Evolutionary conservation across 2,329 filamentous ascomycete genomes (phyloP).

Genomic region (Cladophialophora chaetospira): DNA sequence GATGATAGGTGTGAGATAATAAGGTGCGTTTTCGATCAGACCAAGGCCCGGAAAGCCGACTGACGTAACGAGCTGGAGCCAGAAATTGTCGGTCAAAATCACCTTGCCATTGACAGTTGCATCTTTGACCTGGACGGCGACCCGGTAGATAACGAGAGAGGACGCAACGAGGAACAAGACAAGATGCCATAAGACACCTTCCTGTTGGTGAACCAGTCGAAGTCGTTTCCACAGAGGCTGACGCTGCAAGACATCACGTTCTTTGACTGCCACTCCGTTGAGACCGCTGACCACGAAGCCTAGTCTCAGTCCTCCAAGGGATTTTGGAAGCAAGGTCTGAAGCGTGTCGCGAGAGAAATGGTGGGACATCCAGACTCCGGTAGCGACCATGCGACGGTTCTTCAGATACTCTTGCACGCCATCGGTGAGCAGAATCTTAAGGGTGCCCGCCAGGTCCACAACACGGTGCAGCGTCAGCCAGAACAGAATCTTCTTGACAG

Average conservation of each 20-base stretch:
- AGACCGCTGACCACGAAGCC: conserved; percentile 26
- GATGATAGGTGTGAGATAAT: conserved; percentile 23
- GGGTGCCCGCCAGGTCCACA: background rate
- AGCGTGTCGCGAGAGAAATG: conserved; percentile 28
- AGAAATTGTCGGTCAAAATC: conserved; percentile 14
- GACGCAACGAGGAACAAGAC: background rate
- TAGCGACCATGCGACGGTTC: conserved; percentile 22
- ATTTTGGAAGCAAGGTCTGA: conserved; percentile 17
- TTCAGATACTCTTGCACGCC: conserved; percentile 7
- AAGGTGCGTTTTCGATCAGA: conserved; percentile 18
- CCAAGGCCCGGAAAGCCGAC: conserved; percentile 25
- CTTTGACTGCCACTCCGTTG: conserved; percentile 18
- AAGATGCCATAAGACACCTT: conserved; percentile 22
- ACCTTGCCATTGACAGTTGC: background rate
- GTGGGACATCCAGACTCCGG: conserved; percentile 24
- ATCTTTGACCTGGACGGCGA: background rate
- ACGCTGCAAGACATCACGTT: conserved; percentile 16
- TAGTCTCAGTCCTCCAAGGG: conserved; percentile 15
- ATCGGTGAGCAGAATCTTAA: background rate
- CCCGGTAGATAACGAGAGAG: conserved; percentile 2
- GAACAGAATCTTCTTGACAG: conserved; percentile 12
- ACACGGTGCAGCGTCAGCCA: conserved; percentile 6
- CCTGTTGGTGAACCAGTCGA: conserved; percentile 17
- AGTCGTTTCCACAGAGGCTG: conserved; percentile 15
- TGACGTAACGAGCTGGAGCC: conserved; percentile 14